A percentile compares a stretch with the other conserved stretches of the same genome.
Conservation (phyloP, 2,329 filamentous ascomycete genomes). For the Apiospora pterosperma region DNA sequence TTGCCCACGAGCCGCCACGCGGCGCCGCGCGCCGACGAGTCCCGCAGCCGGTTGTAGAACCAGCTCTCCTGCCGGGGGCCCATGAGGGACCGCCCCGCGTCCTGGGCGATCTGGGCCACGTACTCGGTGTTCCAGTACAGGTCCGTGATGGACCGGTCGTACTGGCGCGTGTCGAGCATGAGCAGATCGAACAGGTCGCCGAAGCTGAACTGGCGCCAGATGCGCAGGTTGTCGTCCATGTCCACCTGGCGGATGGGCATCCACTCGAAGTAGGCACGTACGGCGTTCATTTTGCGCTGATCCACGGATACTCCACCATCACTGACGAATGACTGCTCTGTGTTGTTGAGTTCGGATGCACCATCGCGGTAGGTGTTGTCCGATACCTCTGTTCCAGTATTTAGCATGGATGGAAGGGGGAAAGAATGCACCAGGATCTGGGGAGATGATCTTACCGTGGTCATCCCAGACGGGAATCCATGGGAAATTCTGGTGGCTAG, state of each 20-base stretch:
- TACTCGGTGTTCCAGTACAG: constrained; percentile 61
- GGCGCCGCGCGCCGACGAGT: constrained; percentile 57
- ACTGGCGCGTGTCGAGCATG: constrained; percentile 67
- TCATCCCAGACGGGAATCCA: constrained; percentile 67
- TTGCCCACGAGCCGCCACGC: constrained; percentile 70
- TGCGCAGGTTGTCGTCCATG: constrained; percentile 66
- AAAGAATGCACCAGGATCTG: background rate
- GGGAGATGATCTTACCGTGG: constrained; percentile 34
- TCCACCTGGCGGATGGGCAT: constrained; percentile 54
- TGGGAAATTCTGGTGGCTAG: constrained; percentile 52
- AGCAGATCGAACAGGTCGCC: constrained; percentile 64
- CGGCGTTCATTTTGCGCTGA: constrained; percentile 69
- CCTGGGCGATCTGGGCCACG: constrained; percentile 48
- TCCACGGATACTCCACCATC: constrained; percentile 63
- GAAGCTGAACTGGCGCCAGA: constrained; percentile 65
- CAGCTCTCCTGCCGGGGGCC: constrained; percentile 69
- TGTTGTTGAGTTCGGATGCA: constrained; percentile 59
- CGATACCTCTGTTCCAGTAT: constrained; percentile 43
- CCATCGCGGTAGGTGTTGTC: constrained; percentile 65
- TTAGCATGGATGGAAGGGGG: background rate
- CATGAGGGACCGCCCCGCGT: constrained; percentile 68
- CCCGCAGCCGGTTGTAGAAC: constrained; percentile 60
- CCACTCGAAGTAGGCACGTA: constrained; percentile 68
- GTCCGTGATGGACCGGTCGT: constrained; percentile 63
- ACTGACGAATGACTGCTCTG: constrained; percentile 59